Conservation (phyloP, 495 filamentous ascomycete species). For the Xylaria scruposa region DNA sequence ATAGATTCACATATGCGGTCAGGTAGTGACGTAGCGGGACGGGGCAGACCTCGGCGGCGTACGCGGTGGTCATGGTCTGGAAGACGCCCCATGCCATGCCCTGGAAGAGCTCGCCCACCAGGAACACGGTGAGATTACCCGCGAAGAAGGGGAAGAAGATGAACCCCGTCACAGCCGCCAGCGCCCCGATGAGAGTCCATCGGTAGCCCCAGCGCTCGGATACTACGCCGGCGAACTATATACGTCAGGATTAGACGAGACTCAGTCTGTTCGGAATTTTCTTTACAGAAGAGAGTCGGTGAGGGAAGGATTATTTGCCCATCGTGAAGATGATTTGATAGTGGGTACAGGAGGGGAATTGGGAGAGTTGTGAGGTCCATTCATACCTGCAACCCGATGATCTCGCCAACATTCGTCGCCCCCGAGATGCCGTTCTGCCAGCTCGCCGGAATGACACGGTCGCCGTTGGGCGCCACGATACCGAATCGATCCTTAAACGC, state of each 20-base stretch:
- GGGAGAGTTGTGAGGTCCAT: neutral
- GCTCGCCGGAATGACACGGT: conserved; percentile 41
- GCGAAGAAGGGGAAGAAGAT: conserved; percentile 69
- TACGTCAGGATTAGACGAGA: conserved; percentile 29
- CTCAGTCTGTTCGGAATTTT: neutral
- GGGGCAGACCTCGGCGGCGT: conserved; percentile 66
- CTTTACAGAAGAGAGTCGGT: neutral
- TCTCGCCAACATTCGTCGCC: conserved; percentile 49
- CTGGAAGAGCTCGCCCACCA: conserved; percentile 71
- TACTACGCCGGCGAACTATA: conserved; percentile 39
- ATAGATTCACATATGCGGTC: conserved; percentile 71
- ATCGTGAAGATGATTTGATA: neutral
- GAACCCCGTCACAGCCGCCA: conserved; percentile 53
- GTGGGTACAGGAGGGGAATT: conserved; percentile 30
- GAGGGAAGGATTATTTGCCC: no score
- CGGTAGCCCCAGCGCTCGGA: conserved; percentile 42
- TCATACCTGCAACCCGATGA: conserved; percentile 45
- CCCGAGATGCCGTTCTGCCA: conserved; percentile 51
- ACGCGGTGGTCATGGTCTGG: conserved; percentile 58
- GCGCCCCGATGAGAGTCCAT: conserved; percentile 48
- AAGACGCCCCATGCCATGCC: conserved; percentile 76
- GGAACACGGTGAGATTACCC: conserved; percentile 62
- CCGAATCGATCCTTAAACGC: conserved; percentile 40
- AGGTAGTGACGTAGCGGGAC: conserved; percentile 67
- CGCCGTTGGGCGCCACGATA: conserved; percentile 34